Evolutionary conservation across 176 grass and related monocot genomes (phyloP).

Genomic region (Zoysia pacifica): DNA sequence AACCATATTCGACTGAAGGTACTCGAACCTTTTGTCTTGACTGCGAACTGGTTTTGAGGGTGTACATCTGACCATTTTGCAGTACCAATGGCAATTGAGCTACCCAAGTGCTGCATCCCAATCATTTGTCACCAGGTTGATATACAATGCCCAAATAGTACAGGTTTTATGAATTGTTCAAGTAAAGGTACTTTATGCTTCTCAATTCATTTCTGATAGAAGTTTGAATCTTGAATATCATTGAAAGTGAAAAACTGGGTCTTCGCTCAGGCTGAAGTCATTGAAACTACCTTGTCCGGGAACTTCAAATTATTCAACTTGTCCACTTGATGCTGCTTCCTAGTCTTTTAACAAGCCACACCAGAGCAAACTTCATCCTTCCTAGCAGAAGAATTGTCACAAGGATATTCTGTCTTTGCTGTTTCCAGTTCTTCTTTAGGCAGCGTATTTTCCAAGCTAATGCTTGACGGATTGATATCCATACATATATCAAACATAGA

Average conservation of each 20-base stretch:
- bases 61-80: background rate
- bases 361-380: constrained; percentile 23
- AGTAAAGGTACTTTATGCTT: background rate
- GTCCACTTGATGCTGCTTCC: constrained; percentile 7
- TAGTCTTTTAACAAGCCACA: background rate
- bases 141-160: background rate
- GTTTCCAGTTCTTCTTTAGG: background rate
- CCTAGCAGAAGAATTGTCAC: constrained; percentile 21
- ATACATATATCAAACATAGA: constrained; percentile 49
- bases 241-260: background rate
- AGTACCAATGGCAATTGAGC: background rate
- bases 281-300: background rate
- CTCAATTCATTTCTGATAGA: background rate
- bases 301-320: constrained; percentile 13
- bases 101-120: background rate
- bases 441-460: background rate
- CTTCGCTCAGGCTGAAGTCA: background rate
- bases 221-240: constrained; percentile 4
- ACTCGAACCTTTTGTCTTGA: background rate
- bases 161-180: background rate
- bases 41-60: background rate
- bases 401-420: background rate
- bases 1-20: background rate
- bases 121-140: background rate
- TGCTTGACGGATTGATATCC: background rate